Conservation (phyloP, 192 early-diverging fungal species). For the Gonapodya sp. region DNA sequence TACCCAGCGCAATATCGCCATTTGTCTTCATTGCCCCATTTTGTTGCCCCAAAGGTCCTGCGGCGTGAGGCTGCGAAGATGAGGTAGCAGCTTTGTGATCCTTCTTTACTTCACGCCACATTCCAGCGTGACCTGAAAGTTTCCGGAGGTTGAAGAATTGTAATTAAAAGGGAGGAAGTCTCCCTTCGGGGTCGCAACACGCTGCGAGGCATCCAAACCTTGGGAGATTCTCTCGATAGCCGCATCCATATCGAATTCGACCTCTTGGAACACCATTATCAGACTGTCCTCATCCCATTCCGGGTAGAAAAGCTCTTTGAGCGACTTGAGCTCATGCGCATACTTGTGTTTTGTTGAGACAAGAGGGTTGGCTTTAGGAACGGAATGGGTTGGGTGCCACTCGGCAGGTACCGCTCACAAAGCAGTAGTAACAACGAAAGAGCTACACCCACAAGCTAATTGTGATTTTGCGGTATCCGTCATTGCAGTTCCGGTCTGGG, state of each 20-base stretch:
- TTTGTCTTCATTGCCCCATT: neutral
- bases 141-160: neutral
- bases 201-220: neutral
- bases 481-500: too few relatives aligned
- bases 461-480: neutral
- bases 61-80: neutral
- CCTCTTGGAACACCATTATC: neutral
- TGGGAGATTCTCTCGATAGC: neutral
- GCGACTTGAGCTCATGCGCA: neutral
- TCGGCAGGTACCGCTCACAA: neutral
- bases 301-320: neutral
- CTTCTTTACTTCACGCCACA: neutral
- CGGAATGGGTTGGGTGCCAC: too few relatives aligned
- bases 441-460: neutral
- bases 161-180: too few relatives aligned
- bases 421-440: neutral
- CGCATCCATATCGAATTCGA: neutral
- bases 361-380: neutral
- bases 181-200: too few relatives aligned
- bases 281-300: conserved; percentile 1
- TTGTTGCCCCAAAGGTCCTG: neutral
- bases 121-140: neutral
- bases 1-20: neutral
- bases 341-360: neutral
- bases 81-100: neutral